Evolutionary conservation across 495 filamentous ascomycete genomes (phyloP).

Genomic region (Sporormia fimetaria): DNA sequence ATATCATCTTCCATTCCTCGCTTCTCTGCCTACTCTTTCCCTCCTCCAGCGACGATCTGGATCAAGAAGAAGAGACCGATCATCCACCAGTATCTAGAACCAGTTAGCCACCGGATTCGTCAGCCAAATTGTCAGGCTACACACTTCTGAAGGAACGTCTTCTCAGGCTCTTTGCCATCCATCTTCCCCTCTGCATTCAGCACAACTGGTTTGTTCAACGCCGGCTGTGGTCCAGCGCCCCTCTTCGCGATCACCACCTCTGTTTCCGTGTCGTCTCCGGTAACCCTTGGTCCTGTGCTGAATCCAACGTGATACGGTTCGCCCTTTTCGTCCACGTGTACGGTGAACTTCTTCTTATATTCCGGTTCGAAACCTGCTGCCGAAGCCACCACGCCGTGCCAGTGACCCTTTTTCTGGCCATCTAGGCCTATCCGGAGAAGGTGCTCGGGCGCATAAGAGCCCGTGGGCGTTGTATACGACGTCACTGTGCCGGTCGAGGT

Average conservation of each 20-base stretch:
- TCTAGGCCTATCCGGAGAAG: constrained; percentile 55
- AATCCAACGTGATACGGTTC: constrained; percentile 31
- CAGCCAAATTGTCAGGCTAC: no score
- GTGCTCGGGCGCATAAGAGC: constrained; percentile 31
- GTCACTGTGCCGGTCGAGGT: constrained; percentile 25
- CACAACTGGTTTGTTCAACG: constrained; percentile 55
- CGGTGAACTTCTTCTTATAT: constrained; percentile 27
- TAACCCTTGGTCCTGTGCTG: constrained; percentile 19
- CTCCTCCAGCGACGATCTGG: constrained; percentile 29
- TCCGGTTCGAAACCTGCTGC: constrained; percentile 23
- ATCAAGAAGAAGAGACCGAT: constrained; percentile 29
- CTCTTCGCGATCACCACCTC: constrained; percentile 37
- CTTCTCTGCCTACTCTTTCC: constrained; percentile 20
- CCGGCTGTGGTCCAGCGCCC: constrained; percentile 41
- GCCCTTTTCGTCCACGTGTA: constrained; percentile 29
- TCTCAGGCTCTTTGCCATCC: constrained; percentile 44
- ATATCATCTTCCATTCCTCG: not conserved
- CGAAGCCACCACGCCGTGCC: constrained; percentile 32
- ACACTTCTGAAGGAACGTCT: constrained; percentile 61
- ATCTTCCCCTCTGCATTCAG: constrained; percentile 49
- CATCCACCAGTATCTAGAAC: constrained; percentile 41
- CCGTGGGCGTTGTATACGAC: constrained; percentile 25
- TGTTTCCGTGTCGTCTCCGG: constrained; percentile 30
- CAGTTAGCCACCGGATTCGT: no score
- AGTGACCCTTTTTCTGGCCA: constrained; percentile 17